Base-by-base conservation (phyloP, 148 eudicot species). In the Simmondsia chinensis region DNA sequence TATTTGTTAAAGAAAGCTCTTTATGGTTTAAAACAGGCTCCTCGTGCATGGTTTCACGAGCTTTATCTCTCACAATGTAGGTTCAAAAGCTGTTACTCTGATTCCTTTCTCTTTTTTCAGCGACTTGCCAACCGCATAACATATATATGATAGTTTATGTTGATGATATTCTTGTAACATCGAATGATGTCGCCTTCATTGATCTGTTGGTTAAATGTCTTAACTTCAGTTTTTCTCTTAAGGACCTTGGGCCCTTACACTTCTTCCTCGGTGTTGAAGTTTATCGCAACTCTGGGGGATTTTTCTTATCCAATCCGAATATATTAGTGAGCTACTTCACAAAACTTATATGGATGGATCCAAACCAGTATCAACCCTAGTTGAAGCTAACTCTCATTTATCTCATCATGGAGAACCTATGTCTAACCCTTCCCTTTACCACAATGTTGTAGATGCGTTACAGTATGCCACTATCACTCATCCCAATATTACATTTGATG, bases 111-210 rank as follows among this genome's bases (percentile, higher is more conserved):
- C 1, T 48, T 33, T 21, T 7, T 43, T 6, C 4, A 30, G 2
- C 21, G 5, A 1, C 0, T 12, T 2, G 23, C n/a, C 0, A 6
- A 0, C 19, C 7, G 21, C 6, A 20, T 31, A 2, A 31, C 35
- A 2, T 43, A 54, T 9, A 0, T 32, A 0, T 11, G n/a, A n/a
- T 54, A 0, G 49, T 54, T 0, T 42, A 42, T 53, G 57, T 53
- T n/a, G 57, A 53, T n/a, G 29, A 53, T 7, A 6, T 40, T 3
- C 11, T 50, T n/a, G 7, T 41, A 3, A 54, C 39, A 1, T 31
- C 39, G 1, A 1, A 13, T 14, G 30, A 41, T 21, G 0, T 13
- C 0, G 7, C 1, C 14, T 40, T 7, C 4, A 20, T 42, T 11
- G 0, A 8, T 2, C 0, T 3, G 1, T 54, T 54, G 8, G 32